A percentile compares a stretch with the other conserved stretches of the same genome.
These are phyloP conservation scores for Phytopythium mirpurense DNA, from an alignment of 352 stramenopile species.

Conservation along the genomic window DNA sequence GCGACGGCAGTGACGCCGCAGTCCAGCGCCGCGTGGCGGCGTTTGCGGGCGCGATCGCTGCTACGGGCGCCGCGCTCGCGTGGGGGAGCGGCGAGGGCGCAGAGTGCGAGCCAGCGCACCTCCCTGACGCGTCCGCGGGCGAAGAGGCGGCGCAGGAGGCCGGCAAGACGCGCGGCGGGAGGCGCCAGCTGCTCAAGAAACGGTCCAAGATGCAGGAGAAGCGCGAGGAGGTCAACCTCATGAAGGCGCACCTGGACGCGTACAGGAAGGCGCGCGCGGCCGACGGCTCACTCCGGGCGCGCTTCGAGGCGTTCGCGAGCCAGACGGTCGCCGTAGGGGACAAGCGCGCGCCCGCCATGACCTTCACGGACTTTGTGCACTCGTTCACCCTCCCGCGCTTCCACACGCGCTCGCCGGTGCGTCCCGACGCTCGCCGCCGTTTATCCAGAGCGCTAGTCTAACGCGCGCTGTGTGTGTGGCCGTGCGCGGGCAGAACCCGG, in stretches of 20 bases:
- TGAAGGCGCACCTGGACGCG: conserved; percentile 66
- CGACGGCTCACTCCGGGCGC: conserved; percentile 35
- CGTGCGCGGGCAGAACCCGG: conserved; percentile 37
- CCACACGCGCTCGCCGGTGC: conserved; percentile 47
- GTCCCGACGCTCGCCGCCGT: background rate
- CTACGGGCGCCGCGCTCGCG: background rate
- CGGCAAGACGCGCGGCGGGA: conserved; percentile 15
- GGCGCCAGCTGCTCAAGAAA: conserved; percentile 51
- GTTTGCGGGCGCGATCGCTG: background rate
- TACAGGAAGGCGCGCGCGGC: conserved; percentile 35
- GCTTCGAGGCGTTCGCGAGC: conserved; percentile 61
- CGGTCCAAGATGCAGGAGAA: conserved; percentile 55
- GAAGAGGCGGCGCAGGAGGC: conserved; percentile 10
- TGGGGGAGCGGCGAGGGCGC: background rate
- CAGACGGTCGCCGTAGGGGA: conserved; percentile 25
- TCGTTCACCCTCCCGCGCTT: conserved; percentile 71
- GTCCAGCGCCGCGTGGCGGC: background rate
- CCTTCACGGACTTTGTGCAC: conserved; percentile 79
- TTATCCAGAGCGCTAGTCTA: too few species aligned
- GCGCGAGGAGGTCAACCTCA: conserved; percentile 52
- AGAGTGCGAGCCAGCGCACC: conserved; percentile 1
- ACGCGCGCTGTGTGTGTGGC: too few species aligned
- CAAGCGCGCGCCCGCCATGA: conserved; percentile 44
- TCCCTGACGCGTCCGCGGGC: background rate
- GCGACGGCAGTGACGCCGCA: background rate